Conservation (phyloP, 257 asterid species). For the Nicotiana tabacum region DNA sequence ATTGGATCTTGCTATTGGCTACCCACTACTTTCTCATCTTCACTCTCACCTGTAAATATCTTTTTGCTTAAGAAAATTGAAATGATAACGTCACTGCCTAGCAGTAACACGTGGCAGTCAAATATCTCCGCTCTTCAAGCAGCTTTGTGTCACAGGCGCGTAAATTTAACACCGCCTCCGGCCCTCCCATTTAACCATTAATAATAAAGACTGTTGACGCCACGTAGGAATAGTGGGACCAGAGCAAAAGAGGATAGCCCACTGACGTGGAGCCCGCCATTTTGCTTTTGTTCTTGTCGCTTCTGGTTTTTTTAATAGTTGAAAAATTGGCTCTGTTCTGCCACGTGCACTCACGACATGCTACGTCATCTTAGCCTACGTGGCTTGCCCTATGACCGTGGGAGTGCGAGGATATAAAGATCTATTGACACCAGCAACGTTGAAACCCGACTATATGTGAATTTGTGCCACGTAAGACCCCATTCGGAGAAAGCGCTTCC, state of each 20-base stretch:
- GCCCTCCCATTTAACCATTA: not conserved
- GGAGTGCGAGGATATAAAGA: constrained; percentile 6
- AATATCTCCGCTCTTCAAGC: not conserved
- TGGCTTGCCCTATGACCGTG: constrained; percentile 32
- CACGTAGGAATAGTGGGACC: not conserved
- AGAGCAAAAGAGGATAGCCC: not conserved
- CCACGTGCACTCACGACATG: constrained; percentile 32
- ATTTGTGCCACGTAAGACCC: too few relatives aligned
- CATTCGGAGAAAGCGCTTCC: too few relatives aligned
- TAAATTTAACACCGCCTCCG: constrained; percentile 21
- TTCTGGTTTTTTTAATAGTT: constrained; percentile 20
- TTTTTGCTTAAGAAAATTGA: not conserved
- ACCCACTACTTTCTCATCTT: constrained; percentile 15
- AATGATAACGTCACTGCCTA: constrained; percentile 24
- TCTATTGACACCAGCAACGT: not conserved
- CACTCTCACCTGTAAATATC: constrained; percentile 36
- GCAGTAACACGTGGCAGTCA: constrained; percentile 14
- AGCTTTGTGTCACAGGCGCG: constrained; percentile 11
- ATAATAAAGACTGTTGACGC: not conserved
- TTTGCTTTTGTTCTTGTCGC: constrained; percentile 28
- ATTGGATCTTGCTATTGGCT: constrained; percentile 28
- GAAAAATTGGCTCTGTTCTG: constrained; percentile 13
- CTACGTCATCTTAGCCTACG: constrained; percentile 35
- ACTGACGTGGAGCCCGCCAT: constrained; percentile 38
- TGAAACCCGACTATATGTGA: too few relatives aligned